Conservation (phyloP, 2,329 filamentous ascomycete genomes). For the Fusarium torulosum region DNA sequence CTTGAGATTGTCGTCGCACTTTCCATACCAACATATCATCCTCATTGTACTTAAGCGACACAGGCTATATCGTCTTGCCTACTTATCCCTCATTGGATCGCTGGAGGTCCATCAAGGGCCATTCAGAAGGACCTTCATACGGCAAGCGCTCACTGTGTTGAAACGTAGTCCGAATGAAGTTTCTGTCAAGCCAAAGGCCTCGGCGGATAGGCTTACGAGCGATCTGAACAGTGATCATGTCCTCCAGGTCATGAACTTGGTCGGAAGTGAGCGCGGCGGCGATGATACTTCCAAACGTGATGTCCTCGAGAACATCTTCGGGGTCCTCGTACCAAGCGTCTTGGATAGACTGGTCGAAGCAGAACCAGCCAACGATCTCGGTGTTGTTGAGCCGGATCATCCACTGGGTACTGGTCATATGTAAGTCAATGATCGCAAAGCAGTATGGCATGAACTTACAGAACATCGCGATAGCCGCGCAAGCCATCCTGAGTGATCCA, state of each 20-base stretch:
- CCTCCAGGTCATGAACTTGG: rapidly evolving
- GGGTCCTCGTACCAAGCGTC: not conserved
- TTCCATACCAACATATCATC: not conserved
- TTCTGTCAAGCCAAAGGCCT: conserved; percentile 2
- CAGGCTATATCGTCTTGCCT: not conserved
- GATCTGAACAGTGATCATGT: not conserved
- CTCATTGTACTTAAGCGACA: not conserved
- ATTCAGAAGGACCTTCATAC: conserved; percentile 6
- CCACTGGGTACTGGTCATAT: conserved; percentile 16
- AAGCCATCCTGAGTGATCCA: not conserved
- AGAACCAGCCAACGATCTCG: conserved; percentile 10
- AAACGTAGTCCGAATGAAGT: not conserved
- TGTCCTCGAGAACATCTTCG: not conserved
- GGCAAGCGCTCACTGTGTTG: conserved; percentile 1
- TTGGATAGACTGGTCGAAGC: not conserved
- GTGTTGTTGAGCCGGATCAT: conserved; percentile 23
- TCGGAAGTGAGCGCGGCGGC: not conserved
- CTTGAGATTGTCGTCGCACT: not conserved
- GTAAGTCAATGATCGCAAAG: not conserved
- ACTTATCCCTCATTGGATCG: not conserved
- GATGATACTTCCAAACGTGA: conserved; percentile 3
- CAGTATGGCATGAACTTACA: not conserved
- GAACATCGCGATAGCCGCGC: conserved; percentile 10
- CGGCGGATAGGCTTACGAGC: not conserved
- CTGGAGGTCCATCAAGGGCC: not conserved